These are phyloP conservation scores for Echium plantagineum DNA, from an alignment of 257 asterid genomes.

Conservation along the genomic window DNA sequence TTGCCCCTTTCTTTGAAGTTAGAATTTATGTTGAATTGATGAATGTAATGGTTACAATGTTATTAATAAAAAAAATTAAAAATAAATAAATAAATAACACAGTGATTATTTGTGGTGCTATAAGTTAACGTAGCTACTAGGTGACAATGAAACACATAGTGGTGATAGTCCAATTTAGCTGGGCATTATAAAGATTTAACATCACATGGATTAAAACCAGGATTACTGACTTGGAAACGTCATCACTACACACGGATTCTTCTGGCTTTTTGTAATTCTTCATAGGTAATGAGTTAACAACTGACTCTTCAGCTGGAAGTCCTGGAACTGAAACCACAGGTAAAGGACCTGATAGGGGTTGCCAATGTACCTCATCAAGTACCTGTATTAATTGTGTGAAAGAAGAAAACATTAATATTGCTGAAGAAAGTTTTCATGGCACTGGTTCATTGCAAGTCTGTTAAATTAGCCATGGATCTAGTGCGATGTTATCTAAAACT, in stretches of 20 bases:
- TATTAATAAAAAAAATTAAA: no score
- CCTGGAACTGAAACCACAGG: constrained; percentile 57
- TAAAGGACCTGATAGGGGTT: constrained; percentile 67
- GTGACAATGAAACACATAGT: not conserved
- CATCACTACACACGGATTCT: constrained; percentile 30
- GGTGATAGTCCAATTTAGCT: not conserved
- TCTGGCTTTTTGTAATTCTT: constrained; percentile 47
- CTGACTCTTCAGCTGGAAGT: constrained; percentile 55
- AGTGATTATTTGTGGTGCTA: no score
- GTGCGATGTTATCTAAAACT: no score
- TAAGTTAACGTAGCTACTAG: no score
- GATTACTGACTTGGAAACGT: constrained; percentile 51
- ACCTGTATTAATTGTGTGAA: constrained; percentile 35
- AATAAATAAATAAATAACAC: no score
- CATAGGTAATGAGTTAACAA: constrained; percentile 79
- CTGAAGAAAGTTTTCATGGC: not conserved
- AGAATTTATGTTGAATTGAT: no score
- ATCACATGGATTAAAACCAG: constrained; percentile 11
- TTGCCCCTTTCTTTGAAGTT: no score
- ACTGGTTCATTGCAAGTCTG: no score
- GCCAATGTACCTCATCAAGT: constrained; percentile 86
- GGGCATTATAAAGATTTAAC: not conserved
- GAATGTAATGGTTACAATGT: no score
- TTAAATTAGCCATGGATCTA: no score
- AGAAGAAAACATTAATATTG: constrained; percentile 1